phyloP scores from a whole-genome alignment of 2,329 filamentous ascomycete genomes.

The Venturia nashicola region DNA sequence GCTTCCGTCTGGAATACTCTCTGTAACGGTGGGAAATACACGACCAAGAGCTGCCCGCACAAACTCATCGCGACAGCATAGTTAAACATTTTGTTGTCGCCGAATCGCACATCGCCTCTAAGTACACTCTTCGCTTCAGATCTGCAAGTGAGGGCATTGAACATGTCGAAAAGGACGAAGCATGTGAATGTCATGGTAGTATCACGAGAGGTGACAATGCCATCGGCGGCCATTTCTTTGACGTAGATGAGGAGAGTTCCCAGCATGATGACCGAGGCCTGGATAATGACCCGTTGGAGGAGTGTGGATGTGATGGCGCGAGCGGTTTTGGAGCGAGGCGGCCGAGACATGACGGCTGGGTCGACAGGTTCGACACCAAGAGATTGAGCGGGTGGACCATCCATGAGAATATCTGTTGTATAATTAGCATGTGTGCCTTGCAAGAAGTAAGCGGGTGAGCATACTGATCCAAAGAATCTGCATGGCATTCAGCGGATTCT shows the following conservation, averaged over 20 bases:
- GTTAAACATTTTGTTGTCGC: constrained; percentile 89
- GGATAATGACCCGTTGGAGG: constrained; percentile 74
- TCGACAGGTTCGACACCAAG: constrained; percentile 93
- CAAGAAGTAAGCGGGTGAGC: constrained; percentile 25
- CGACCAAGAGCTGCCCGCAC: constrained; percentile 75
- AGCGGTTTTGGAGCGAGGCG: constrained; percentile 75
- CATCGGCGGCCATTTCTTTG: constrained; percentile 76
- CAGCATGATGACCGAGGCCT: constrained; percentile 78
- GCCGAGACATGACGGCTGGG: constrained; percentile 82
- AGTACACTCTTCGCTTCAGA: constrained; percentile 84
- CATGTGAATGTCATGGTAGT: constrained; percentile 99
- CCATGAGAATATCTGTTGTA: constrained; percentile 87
- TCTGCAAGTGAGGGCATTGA: constrained; percentile 89
- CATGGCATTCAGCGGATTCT: constrained; percentile 96
- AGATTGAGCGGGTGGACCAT: constrained; percentile 92
- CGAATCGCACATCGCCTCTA: constrained; percentile 68
- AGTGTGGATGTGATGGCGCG: constrained; percentile 80
- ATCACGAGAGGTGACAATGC: constrained; percentile 77
- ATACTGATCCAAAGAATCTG: constrained; percentile 99
- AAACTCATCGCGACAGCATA: constrained; percentile 82
- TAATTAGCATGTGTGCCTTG: constrained; percentile 16
- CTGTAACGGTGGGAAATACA: constrained; percentile 91
- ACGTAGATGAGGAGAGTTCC: constrained; percentile 88
- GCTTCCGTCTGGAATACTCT: constrained; percentile 93
- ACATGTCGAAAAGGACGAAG: constrained; percentile 99